Percentiles rank a stretch among this genome's conserved stretches.
phyloP scores from a whole-genome alignment of 2,329 filamentous ascomycete genomes.

The Cryphonectria naterciae region DNA sequence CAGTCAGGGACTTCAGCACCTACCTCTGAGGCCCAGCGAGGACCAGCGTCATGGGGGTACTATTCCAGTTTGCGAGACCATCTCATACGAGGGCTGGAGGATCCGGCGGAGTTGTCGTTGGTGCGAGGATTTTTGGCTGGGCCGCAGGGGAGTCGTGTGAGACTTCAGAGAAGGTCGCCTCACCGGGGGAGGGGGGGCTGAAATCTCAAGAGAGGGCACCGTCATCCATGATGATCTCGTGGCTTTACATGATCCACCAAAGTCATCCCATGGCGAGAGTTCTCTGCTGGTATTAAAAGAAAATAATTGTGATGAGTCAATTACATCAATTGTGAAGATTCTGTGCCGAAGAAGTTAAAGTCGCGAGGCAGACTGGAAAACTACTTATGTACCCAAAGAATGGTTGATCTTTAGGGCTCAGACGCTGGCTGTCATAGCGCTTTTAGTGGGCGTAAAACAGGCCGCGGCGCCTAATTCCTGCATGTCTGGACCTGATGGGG shows the following conservation, averaged over 20 bases:
- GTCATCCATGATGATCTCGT: not conserved
- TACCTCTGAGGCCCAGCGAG: not conserved
- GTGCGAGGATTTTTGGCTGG: not conserved
- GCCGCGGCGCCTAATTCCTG: not conserved
- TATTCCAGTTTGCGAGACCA: not conserved
- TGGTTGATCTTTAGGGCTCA: not conserved
- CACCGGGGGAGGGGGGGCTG: not conserved
- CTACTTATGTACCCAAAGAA: not conserved
- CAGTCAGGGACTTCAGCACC: not conserved
- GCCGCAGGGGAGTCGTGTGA: not conserved
- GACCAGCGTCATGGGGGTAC: not conserved
- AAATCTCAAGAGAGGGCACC: not conserved
- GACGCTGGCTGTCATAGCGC: not conserved
- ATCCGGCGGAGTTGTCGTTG: slow-evolving; percentile 13
- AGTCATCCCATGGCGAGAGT: not conserved
- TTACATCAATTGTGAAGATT: not conserved
- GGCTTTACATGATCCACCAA: not conserved
- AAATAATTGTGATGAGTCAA: not conserved
- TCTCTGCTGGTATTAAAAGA: not conserved
- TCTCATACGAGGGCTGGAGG: slow-evolving; percentile 7
- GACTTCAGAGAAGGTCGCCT: not conserved
- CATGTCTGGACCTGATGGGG: not conserved
- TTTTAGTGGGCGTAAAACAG: not conserved
- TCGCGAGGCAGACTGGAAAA: not conserved
- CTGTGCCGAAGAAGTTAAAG: not conserved